Conservation (phyloP, 2,329 filamentous ascomycete genomes). For the Grosmannia huntii region DNA sequence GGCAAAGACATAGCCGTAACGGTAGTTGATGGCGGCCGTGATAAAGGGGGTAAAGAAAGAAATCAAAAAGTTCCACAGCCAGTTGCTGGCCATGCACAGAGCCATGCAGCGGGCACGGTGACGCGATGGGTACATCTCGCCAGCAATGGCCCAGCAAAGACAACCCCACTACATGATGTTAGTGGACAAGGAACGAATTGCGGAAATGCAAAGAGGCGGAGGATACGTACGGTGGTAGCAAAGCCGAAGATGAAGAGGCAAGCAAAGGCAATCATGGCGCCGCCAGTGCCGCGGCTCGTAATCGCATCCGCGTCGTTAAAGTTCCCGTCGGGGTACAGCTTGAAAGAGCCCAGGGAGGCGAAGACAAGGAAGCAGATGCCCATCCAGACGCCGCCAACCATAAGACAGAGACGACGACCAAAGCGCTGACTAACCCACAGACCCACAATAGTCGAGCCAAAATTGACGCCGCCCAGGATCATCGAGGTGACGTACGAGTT, state of each 20-base stretch:
- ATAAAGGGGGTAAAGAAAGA: conserved; percentile 3
- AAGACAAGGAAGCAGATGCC: conserved; percentile 19
- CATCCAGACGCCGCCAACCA: conserved; percentile 57
- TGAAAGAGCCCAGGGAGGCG: conserved; percentile 42
- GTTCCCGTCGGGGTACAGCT: conserved; percentile 37
- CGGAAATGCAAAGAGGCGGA: neutral
- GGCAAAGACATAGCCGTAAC: conserved; percentile 62
- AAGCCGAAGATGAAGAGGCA: conserved; percentile 68
- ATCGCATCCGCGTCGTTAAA: conserved; percentile 32
- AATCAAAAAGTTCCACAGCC: conserved; percentile 16
- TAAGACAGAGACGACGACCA: conserved; percentile 48
- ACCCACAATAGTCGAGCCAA: conserved; percentile 49
- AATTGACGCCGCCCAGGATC: conserved; percentile 53
- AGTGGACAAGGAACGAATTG: neutral
- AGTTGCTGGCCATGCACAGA: conserved; percentile 57
- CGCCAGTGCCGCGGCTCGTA: conserved; percentile 22
- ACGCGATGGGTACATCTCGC: conserved; percentile 51
- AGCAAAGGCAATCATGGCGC: conserved; percentile 36
- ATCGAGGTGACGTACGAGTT: conserved; percentile 46
- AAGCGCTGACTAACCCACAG: conserved; percentile 50
- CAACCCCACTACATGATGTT: conserved; percentile 39
- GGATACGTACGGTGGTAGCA: conserved; percentile 34
- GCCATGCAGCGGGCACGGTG: conserved; percentile 50
- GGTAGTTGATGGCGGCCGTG: conserved; percentile 53
- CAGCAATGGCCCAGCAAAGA: conserved; percentile 37